Base-by-base conservation (phyloP, 495 filamentous ascomycete genomes). In the Choiromyces venosus region DNA sequence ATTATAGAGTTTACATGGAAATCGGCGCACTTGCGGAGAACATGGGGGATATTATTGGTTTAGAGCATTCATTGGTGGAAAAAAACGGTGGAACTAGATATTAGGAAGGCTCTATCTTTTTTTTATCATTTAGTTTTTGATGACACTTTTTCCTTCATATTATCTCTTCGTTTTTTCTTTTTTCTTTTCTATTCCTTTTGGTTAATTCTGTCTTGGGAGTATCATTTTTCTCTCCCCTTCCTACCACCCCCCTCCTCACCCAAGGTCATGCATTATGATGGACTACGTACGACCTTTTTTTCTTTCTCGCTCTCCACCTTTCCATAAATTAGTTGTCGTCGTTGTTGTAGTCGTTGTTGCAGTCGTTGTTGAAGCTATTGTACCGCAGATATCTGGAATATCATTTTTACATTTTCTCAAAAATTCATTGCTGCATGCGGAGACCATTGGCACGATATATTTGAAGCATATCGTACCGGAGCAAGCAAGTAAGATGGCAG, bases 31-130 rank as follows among this genome's bases (percentile, higher is more conserved):
- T 61, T 61, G 52, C 52, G 52, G 52, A 61, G 52, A 61, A 61
- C 52, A 61, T 61, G 52, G 52, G 52, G n/a, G n/a, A n/a, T n/a
- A n/a, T 61, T 29, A 61, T 61, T 61, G 25, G 52, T 61, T 61
- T 61, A 61, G 52, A 61, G 52, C 52, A 61, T n/a, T n/a, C n/a
- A n/a, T n/a, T n/a, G n/a, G n/a, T 61, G 52, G 52, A 61, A 61
- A 61, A 61, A 33, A 61, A 33, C 25, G 52, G 52, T 61, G 52
- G 52, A n/a, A 29, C 52, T 61, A 61, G 52, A 61, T 61, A 61
- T 61, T 4, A 29, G 52, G 52, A 61, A 61, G 52, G 52, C 52
- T 16, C 52, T 33, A 61, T 33, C 25, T 29, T 56, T 56, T 12
- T 42, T 61, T 61, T 61, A 33, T 61, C 25, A 61, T 61, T 33